Evolutionary conservation across 2,329 filamentous ascomycete species (phyloP), one percentile per base, ranked within the genome.

Genomic region (Penicillium palitans): DNA sequence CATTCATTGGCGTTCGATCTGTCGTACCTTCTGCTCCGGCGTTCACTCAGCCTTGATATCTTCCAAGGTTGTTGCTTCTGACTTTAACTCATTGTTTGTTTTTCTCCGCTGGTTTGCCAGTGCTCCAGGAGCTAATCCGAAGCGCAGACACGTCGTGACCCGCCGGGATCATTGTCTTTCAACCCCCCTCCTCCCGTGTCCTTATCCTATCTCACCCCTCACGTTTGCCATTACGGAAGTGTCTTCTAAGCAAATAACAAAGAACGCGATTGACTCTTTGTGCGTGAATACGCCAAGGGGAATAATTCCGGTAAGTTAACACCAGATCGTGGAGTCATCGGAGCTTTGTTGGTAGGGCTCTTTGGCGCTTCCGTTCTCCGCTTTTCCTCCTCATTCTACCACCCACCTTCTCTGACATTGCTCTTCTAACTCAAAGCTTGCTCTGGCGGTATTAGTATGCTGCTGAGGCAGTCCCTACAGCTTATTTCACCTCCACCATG

Each of bases 331-430:
- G 66, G 52, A 63, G 61, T 65, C 61, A 60, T 52, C 60, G 66
- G 60, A 68, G 66, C 66, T 68, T 68, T 65, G 63, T 65, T 64
- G 58, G 64, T 66, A 62, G 61, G 40, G 61, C 60, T 62, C 65
- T 68, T 64, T 66, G 55, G 58, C 48, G 56, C 56, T 67, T 61
- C 61, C 66, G 59, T 60, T 63, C 65, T 67, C 61, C 65, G 64
- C 62, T 63, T 61, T 58, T 46, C 53, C 40, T 55, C 49, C 52
- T 54, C 53, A 41, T 48, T 55, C 55, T 46, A 41, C 48, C 39
- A 41, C 49, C 57, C 50, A 57, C 44, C 53, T 47, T 47, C 35
- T 48, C 41, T 52, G 55, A 64, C 42, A 33, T 54, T 35, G 35
- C 42, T 33, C 33, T 33, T 40, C 50, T 57, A 35, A 58, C 53